Percentiles rank a stretch among this genome's conserved stretches.
These are phyloP conservation scores for Dioscorea zingiberensis DNA, from an alignment of 106 monocot species.

Conservation along the genomic window DNA sequence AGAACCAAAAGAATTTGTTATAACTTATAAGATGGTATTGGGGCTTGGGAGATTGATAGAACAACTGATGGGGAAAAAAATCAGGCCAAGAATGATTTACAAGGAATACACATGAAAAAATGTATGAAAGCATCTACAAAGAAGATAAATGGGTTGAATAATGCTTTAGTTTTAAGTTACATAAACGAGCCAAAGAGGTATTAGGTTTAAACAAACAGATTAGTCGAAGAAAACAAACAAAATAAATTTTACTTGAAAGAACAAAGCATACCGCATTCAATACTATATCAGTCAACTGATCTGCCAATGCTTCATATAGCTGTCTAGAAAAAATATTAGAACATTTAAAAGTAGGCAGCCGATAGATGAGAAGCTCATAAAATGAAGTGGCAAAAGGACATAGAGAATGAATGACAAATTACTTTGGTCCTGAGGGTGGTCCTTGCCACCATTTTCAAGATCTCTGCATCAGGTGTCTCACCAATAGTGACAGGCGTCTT, in stretches of 20 bases:
- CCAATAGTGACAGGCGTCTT: slow-evolving; percentile 91
- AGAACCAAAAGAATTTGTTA: no score
- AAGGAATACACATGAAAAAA: no score
- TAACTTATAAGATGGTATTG: no score
- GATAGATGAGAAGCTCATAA: neutral
- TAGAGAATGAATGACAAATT: slow-evolving; percentile 10
- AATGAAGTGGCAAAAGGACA: neutral
- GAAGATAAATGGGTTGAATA: no score
- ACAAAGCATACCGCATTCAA: slow-evolving; percentile 69
- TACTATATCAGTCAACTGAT: slow-evolving; percentile 95
- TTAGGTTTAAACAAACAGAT: no score
- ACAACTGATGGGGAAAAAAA: no score
- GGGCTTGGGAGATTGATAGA: no score
- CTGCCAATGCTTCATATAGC: slow-evolving; percentile 89
- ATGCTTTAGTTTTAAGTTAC: no score
- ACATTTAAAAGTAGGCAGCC: neutral
- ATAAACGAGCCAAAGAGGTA: no score
- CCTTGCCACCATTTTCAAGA: slow-evolving; percentile 90
- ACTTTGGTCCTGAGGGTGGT: slow-evolving; percentile 97
- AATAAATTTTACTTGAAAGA: neutral
- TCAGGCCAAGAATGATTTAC: no score
- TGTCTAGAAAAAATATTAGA: slow-evolving; percentile 23
- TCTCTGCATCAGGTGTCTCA: slow-evolving; percentile 79
- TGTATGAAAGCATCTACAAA: no score
- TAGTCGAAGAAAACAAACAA: neutral